Base-by-base conservation (phyloP, 371 early-diverging fungal species). In the Smittium culicis region DNA sequence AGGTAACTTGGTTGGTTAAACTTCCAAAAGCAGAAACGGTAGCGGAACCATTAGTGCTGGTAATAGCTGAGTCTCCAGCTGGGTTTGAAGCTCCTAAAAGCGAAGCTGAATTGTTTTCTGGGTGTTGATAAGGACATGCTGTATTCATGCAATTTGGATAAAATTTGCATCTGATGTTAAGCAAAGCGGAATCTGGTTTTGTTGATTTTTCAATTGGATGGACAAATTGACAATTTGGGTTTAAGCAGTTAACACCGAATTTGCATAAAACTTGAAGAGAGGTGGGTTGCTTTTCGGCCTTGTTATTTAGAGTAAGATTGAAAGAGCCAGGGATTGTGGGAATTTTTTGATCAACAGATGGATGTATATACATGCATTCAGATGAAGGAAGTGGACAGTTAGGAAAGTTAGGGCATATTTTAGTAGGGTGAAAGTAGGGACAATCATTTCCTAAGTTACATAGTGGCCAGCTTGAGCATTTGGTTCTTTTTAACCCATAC, bases 111-210 rank as follows among this genome's bases (percentile, higher is more conserved):
- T 59, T 59, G 27, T 5, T 5, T 14, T 27, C 31, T 59, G 60
- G 60, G 60, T 59, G 60, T 5, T 11, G 29, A 31, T 11, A 59
- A 27, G 60, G 27, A 59, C 60, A 59, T 59, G 14, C n/a, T 5
- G 60, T 27, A 59, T 59, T 59, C 60, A 59, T 59, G n/a, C 60
- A 59, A n/a, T 59, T 59, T 59, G 60, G 60, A n/a, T 59, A 59
- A 59, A 59, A 59, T 32, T 59, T 59, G n/a, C 60, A 59, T n/a
- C n/a, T n/a, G n/a, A n/a, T n/a, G n/a, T n/a, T n/a, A 11, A 59
- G 31, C 5, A 59, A 11, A 59, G 60, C 60, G 29, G 60, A 59
- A 11, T 11, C 11, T 11, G 45, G 45, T 45, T 5, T 45, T 5
- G 45, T 45, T 11, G 45, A 45, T 59, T 59, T 27, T 59, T n/a